Evolutionary conservation across 257 asterid genomes (phyloP), one percentile per base, ranked within the genome.

Genomic region (Lavandula angustifolia): DNA sequence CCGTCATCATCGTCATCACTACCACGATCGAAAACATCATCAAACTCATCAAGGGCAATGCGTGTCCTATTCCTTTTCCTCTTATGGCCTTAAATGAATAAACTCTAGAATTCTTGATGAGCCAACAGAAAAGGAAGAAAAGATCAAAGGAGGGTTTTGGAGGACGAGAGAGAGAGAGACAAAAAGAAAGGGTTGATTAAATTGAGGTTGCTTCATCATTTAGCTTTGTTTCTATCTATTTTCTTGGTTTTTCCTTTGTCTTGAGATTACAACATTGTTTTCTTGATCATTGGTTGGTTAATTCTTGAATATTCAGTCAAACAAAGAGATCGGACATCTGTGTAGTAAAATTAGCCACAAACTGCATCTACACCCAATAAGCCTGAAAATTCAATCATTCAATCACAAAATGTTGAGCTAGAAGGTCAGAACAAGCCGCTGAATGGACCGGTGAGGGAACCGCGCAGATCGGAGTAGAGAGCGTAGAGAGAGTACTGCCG

Each of bases 401-500:
- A 1, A 1, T 22, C 27, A 22, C 27, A 22, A 22, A 22, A 22
- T 22, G 27, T 22, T 22, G 27, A 2, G 27, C 2, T 22, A 22
- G 27, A 44, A 40, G 31, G 68, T 80, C 79, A 92, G 69, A 89
- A 81, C n/a, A 92, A 75, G 67, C 74, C 75, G 1, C 42, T 40
- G 68, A 89, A 84, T 0, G 91, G 81, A 74, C 79, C 68, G 14
- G 86, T 76, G 47, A 83, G 54, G 46, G 91, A 73, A 64, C 78
- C 76, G 1, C 83, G 77, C 12, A 87, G 73, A 66, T 71, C 72
- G 2, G 89, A 79, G 50, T 84, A 94, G 59, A 94, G 75, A 42
- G 73, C 81, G 44, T 64, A 85, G 42, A 94, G 89, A 9, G 97
- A 90, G 65, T 94, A 79, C 33, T 86, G 97, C 54, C 91, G 70